These are phyloP conservation scores for Lactarius quietus DNA, from an alignment of 768 basidiomycete species.

Conservation along the genomic window DNA sequence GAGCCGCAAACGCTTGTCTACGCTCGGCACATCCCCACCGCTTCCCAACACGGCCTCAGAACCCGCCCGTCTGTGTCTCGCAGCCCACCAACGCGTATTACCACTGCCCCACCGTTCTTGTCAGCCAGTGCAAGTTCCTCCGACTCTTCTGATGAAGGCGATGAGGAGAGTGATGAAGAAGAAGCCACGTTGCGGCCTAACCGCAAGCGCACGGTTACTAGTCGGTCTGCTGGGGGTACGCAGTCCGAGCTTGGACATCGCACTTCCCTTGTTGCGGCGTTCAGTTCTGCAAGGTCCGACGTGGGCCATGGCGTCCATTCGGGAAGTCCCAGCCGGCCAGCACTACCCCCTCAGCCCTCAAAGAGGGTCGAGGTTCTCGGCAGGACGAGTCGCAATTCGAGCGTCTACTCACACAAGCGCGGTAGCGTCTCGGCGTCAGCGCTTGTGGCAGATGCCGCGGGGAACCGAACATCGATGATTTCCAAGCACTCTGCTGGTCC, in stretches of 20 bases:
- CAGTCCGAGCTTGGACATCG: constrained; percentile 33
- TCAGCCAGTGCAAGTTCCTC: constrained; percentile 36
- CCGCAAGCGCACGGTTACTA: constrained; percentile 36
- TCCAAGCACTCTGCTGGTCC: constrained; percentile 19
- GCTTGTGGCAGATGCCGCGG: constrained; percentile 47
- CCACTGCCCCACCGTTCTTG: constrained; percentile 26
- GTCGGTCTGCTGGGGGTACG: constrained; percentile 5
- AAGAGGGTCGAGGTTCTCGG: constrained; percentile 6
- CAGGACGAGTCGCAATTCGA: constrained; percentile 11
- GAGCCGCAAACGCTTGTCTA: constrained; percentile 20
- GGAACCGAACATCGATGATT: constrained; percentile 44
- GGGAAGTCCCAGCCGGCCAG: neutral
- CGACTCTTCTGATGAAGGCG: constrained; percentile 33
- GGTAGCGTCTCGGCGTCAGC: constrained; percentile 61
- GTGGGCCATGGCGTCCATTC: constrained; percentile 17
- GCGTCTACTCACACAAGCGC: constrained; percentile 36
- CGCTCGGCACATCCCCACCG: constrained; percentile 6
- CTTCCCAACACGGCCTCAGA: neutral
- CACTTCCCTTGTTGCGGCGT: constrained; percentile 1
- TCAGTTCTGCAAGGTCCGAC: constrained; percentile 12
- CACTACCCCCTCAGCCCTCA: neutral
- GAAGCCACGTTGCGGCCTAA: constrained; percentile 34
- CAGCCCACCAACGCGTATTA: constrained; percentile 16
- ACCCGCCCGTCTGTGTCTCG: constrained; percentile 2
- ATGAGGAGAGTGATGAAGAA: constrained; percentile 37